Base-by-base conservation (phyloP, 2,329 filamentous ascomycete genomes). In the Lasiodiplodia sp. region DNA sequence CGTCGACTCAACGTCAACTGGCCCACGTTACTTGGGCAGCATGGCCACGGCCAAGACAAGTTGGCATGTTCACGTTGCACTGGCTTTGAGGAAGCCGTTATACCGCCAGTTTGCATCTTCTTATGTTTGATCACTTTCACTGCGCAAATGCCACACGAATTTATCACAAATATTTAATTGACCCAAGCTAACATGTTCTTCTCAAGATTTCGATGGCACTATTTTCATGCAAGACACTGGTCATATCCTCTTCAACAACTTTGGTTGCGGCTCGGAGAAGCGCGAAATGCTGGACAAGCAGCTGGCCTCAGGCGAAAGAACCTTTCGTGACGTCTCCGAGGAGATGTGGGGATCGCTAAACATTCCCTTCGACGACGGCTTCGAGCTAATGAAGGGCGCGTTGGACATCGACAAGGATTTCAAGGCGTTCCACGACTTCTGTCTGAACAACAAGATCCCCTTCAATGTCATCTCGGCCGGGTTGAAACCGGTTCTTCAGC, bases 401-500 rank as follows among this genome's bases (percentile, higher is more conserved):
- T 83, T 91, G 34, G 85, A 89, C 38, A 88, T 91, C 67, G 89
- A 92, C 73, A 83, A 84, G 0, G 88, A 86, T 70, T 91, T 91
- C 79, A 81, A 84, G 55, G 81, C 82, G 55, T 91, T 92, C 80
- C 89, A 91, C 79, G 75, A 85, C 67, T 91, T 88, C 78, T 91
- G 89, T 78, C 76, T 88, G 52, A 82, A 82, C 69, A 88, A 90
- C 75, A 78, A 83, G 2, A 90, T 91, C 51, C 88, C 88, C 1
- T 91, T 91, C 66, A 90, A 91, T 73, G 86, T 91, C 69, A 91
- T 91, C 75, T 90, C 87, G 21, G 89, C 89, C 3, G 89, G 89
- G 0, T 78, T 91, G 25, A 90, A 91, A 76, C 89, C 89, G 0
- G 84, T 91, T 12, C 78, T 91, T 14, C 78, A 87, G 10, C 82